Evolutionary conservation across 495 filamentous ascomycete genomes (phyloP), one percentile per base, ranked within the genome.

Genomic region (Parmelia sp.): DNA sequence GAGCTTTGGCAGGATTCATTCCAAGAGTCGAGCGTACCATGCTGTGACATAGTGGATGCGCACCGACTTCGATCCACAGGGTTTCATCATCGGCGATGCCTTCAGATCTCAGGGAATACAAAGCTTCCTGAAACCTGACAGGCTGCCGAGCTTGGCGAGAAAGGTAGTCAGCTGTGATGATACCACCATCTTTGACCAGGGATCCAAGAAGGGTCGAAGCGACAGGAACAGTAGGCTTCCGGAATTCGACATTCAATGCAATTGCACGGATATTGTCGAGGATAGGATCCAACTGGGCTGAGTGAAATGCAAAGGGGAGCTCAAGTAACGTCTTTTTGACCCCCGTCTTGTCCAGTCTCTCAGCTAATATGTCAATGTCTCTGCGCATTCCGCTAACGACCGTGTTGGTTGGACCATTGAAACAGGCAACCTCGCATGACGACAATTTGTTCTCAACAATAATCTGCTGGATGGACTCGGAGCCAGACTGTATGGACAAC

Each of bases 221-320:
- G 33, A 90, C 77, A 6, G 89, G 84, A 23, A 91, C 73, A 9
- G 74, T 76, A 7, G 87, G 86, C 12, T 78, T 68, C 19, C 81
- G 73, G 73, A 89, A 92, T 27, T 40, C 73, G 33, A 90, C 78
- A 21, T 76, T 74, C n/a, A 69, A 69, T 7, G 84, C 83, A 36
- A 84, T 71, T 23, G 70, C 72, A 68, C 87, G 82, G 44, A 90
- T 87, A 0, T 82, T 78, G 10, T 83, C 80, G 12, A 89, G 69
- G n/a, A 90, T 86, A n/a, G 84, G 77, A 42, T 90, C 85, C 21
- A 90, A 80, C 67, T 90, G 88, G 1, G 79, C 75, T 1, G 88
- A 88, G 72, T 91, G 88, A 77, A 89, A 91, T 9, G 87, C 88
- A 64, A 83, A 90, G 27, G 85, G 85, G 15, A 71, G 59, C 21